Evolutionary conservation across 768 basidiomycete genomes (phyloP), one percentile per base, ranked within the genome.

Genomic region (Mrakia gelida): DNA sequence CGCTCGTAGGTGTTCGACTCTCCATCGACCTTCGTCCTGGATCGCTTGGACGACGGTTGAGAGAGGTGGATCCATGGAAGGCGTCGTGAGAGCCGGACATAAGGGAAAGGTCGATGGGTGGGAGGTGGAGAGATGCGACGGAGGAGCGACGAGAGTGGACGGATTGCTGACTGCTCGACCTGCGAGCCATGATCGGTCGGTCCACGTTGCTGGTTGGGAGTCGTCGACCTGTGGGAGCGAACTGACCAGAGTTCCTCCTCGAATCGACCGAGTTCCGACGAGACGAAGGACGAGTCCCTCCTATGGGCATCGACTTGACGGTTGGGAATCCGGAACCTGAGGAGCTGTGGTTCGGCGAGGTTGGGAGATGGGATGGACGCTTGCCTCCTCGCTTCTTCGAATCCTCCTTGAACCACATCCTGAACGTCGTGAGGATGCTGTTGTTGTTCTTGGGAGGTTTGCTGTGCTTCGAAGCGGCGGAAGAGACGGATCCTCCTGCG

Each of bases 381-480:
- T 45, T 21, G 73, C 72, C 34, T 21, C 79, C 71, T 34, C 77
- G 71, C 26, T 81, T 80, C 85, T 95, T 96, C 6, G 81, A 80
- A 80, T 95, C 95, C 79, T 97, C 94, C 79, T 94, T 89, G 85
- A 98, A 96, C 93, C 95, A 94, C 79, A 91, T 87, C 65, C 93
- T 89, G 85, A 98, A 94, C 9, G 93, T 89, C 3, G 91, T 90
- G 71, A 98, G 86, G 41, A 98, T 83, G 82, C 92, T 94, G 11
- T 92, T 94, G 11, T 92, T 70, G 38, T 34, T 70, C 41, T 92
- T 91, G 32, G 91, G 87, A 43, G 79, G 75, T 80, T 83, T 86
- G 83, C 70, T 61, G 11, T 38, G 7, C 67, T 80, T 73, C 28
- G 84, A 38, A 84, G 81, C 78, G 88, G 88, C 68, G 81, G 84